These are phyloP conservation scores for Darksidea phi DNA, from an alignment of 495 filamentous ascomycete genomes.

Conservation along the genomic window DNA sequence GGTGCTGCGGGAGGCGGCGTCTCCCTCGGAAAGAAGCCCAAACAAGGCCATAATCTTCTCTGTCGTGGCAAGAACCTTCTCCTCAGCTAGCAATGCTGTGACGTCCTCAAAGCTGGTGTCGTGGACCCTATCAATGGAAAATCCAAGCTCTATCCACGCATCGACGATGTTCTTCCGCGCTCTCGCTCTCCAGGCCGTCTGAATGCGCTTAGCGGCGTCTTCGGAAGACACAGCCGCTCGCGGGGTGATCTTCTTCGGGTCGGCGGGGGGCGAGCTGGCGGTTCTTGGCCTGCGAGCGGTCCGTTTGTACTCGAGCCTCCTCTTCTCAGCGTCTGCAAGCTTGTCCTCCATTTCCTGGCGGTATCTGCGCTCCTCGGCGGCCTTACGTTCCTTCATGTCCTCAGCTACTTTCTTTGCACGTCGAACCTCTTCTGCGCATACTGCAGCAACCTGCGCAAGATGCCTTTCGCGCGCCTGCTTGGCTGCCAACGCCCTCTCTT, in stretches of 20 bases:
- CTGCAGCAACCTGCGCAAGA: constrained; percentile 86
- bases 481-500: constrained; percentile 85
- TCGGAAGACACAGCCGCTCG: constrained; percentile 41
- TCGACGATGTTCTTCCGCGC: constrained; percentile 57
- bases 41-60: constrained; percentile 73
- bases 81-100: constrained; percentile 70
- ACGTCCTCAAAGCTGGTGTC: constrained; percentile 81
- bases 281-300: constrained; percentile 63
- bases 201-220: constrained; percentile 69
- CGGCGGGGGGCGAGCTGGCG: constrained; percentile 58
- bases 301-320: constrained; percentile 52
- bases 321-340: constrained; percentile 80
- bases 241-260: constrained; percentile 43
- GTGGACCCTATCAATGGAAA: constrained; percentile 72
- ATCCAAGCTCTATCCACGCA: constrained; percentile 64
- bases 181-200: constrained; percentile 71
- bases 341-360: constrained; percentile 78
- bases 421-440: constrained; percentile 92
- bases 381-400: constrained; percentile 85
- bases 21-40: constrained; percentile 68
- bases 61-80: constrained; percentile 67
- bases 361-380: constrained; percentile 70
- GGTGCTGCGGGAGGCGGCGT: constrained; percentile 69
- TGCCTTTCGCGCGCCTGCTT: constrained; percentile 88
- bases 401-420: constrained; percentile 91